Evolutionary conservation across 2,329 filamentous ascomycete species (phyloP).

Genomic region (Alternaria alternata): DNA sequence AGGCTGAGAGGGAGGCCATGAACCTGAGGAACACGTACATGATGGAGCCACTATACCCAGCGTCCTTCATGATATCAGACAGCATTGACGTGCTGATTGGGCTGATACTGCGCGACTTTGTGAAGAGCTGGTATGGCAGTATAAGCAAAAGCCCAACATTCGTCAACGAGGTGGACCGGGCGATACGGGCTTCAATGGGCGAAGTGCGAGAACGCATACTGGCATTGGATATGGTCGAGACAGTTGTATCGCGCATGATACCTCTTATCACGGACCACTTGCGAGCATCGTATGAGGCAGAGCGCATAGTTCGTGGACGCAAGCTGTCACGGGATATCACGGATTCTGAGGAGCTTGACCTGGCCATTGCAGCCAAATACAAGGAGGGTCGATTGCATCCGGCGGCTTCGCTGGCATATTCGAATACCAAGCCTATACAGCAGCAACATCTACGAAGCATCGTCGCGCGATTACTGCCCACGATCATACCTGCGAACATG

Average conservation of each 20-base stretch:
- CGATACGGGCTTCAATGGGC: conserved; percentile 75
- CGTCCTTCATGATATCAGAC: conserved; percentile 78
- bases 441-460: conserved; percentile 86
- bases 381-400: conserved; percentile 86
- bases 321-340: conserved; percentile 90
- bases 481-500: conserved; percentile 75
- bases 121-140: conserved; percentile 85
- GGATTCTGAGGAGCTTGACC: conserved; percentile 93
- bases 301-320: conserved; percentile 83
- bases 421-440: conserved; percentile 83
- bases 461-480: conserved; percentile 75
- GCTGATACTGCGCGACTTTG: conserved; percentile 81
- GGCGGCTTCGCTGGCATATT: conserved; percentile 81
- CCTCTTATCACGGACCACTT: conserved; percentile 90
- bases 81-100: conserved; percentile 81
- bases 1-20: conserved; percentile 71
- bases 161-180: conserved; percentile 83
- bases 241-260: conserved; percentile 81
- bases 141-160: conserved; percentile 86
- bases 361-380: conserved; percentile 95
- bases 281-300: conserved; percentile 88
- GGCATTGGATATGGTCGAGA: conserved; percentile 82
- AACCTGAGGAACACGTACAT: conserved; percentile 72
- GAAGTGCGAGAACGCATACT: conserved; percentile 76
- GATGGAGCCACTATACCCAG: conserved; percentile 72